A percentile compares a stretch with the other conserved stretches of the same genome.
These are phyloP conservation scores for Zea luxurians DNA, from an alignment of 176 grass and related monocot genomes.

Conservation along the genomic window DNA sequence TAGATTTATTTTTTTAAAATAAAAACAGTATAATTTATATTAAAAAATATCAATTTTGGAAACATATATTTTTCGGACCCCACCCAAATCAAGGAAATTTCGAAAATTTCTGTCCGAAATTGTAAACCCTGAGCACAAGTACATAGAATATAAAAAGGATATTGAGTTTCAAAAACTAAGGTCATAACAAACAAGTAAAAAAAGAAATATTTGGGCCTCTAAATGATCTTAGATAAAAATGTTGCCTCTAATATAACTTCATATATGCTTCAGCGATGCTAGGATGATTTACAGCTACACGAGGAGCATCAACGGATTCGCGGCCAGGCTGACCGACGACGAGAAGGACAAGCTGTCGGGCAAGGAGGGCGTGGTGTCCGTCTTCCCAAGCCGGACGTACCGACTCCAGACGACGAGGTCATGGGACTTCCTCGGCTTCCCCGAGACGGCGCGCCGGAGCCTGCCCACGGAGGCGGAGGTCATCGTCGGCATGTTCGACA, in stretches of 20 bases:
- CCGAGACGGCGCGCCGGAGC: not conserved
- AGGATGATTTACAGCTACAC: constrained; percentile 42
- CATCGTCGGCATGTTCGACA: constrained; percentile 48
- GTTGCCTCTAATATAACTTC: too few species aligned
- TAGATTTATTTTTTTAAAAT: too few species aligned
- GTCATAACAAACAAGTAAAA: too few species aligned
- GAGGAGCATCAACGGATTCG: constrained; percentile 38
- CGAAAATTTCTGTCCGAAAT: too few species aligned
- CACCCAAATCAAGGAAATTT: too few species aligned
- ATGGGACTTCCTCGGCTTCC: constrained; percentile 45
- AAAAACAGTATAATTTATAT: too few species aligned
- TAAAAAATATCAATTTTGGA: too few species aligned
- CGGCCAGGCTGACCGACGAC: constrained; percentile 10
- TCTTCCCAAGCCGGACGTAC: constrained; percentile 13
- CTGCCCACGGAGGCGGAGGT: constrained; percentile 27
- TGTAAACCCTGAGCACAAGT: too few species aligned
- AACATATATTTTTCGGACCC: too few species aligned
- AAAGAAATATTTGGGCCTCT: too few species aligned
- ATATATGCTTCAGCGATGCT: not conserved
- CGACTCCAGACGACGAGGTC: constrained; percentile 38
- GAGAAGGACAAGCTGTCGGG: not conserved
- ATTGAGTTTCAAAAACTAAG: too few species aligned
- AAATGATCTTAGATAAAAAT: not conserved
- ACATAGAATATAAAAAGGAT: too few species aligned
- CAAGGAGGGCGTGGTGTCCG: constrained; percentile 9